A percentile compares a stretch with the other conserved stretches of the same genome.
Conservation (phyloP, 2,329 filamentous ascomycete species). For the Neofusicoccum umdonicola region DNA sequence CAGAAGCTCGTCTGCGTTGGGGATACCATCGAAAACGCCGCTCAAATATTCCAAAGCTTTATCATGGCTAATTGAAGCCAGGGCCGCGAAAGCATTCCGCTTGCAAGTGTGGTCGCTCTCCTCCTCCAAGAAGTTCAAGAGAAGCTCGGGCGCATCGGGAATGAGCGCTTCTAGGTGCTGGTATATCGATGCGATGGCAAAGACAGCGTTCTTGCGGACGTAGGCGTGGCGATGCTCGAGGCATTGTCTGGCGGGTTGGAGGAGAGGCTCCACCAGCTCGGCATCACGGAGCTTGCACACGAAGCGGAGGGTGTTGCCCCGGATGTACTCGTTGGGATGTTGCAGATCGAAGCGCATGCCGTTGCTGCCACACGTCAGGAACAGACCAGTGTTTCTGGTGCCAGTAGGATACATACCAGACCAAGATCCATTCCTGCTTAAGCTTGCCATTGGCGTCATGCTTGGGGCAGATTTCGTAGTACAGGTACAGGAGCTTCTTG, state of each 20-base stretch:
- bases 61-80: conserved; percentile 88
- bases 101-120: conserved; percentile 97
- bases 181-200: conserved; percentile 89
- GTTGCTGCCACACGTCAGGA: conserved; percentile 60
- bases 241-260: conserved; percentile 87
- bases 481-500: conserved; percentile 98
- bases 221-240: conserved; percentile 96
- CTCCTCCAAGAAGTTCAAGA: conserved; percentile 81
- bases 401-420: conserved; percentile 67
- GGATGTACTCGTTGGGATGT: conserved; percentile 96
- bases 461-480: conserved; percentile 99
- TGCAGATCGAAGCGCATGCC: conserved; percentile 97
- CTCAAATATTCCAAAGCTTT: conserved; percentile 86
- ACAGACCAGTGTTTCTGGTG: conserved; percentile 16
- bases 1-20: conserved; percentile 89
- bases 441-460: conserved; percentile 88
- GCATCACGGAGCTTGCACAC: conserved; percentile 93
- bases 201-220: conserved; percentile 96
- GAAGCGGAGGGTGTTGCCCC: conserved; percentile 96
- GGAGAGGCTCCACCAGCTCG: conserved; percentile 91
- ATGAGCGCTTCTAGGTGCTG: conserved; percentile 88
- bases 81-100: conserved; percentile 91
- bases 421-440: conserved; percentile 99
- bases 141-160: conserved; percentile 90
- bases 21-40: conserved; percentile 86